phyloP scores from a whole-genome alignment of 805 yeast genomes.

The Candida insectorum region DNA sequence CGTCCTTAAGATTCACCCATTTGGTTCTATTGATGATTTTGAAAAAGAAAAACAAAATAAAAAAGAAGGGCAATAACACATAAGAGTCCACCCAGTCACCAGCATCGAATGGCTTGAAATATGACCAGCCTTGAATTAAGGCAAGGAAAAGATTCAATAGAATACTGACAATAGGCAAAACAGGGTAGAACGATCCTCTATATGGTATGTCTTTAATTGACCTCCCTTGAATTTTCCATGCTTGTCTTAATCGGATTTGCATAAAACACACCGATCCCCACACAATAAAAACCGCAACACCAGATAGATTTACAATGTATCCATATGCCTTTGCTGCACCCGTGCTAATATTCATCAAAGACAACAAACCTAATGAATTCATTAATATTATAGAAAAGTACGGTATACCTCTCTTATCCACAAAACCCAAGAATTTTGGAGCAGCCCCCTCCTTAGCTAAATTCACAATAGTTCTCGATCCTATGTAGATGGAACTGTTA shows the following conservation, averaged over 20 bases:
- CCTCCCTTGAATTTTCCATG: conserved; percentile 63
- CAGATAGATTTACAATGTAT: conserved; percentile 50
- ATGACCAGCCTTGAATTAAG: conserved; percentile 65
- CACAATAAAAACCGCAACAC: conserved; percentile 45
- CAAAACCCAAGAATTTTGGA: conserved; percentile 40
- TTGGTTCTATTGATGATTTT: conserved; percentile 37
- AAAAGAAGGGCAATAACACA: conserved; percentile 57
- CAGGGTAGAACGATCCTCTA: conserved; percentile 46
- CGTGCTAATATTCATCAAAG: conserved; percentile 43
- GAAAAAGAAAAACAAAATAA: conserved; percentile 36
- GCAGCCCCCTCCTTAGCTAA: conserved; percentile 45
- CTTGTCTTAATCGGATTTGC: conserved; percentile 52
- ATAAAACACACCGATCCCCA: conserved; percentile 48
- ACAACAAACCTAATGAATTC: conserved; percentile 38
- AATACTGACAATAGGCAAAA: conserved; percentile 47
- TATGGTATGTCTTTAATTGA: conserved; percentile 25
- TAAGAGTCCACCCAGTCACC: conserved; percentile 53
- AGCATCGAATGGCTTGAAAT: conserved; percentile 54
- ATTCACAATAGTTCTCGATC: conserved; percentile 43
- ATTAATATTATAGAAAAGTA: conserved; percentile 40
- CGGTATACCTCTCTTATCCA: conserved; percentile 52
- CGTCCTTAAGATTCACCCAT: conserved; percentile 39
- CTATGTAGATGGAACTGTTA: conserved; percentile 37
- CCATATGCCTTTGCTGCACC: conserved; percentile 37
- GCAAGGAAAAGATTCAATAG: conserved; percentile 50